Evolutionary conservation across 83 land plant species (phyloP).

Genomic region (Thuja plicata): DNA sequence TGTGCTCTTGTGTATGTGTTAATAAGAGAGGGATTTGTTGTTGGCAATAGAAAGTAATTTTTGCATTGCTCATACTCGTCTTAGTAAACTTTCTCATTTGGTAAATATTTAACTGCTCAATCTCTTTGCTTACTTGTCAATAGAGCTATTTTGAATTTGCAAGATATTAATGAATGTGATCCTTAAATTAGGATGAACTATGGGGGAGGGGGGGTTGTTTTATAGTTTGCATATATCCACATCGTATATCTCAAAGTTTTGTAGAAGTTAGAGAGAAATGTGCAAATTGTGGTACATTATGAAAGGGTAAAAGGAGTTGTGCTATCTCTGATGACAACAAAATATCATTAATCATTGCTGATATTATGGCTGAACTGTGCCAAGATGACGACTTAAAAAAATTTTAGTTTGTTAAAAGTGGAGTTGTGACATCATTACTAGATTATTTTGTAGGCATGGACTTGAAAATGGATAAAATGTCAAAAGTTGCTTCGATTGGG

Average conservation of each 20-base stretch:
- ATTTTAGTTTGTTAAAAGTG: slow-evolving; percentile 52
- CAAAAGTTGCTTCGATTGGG: background rate
- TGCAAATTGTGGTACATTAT: no score
- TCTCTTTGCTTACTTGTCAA: background rate
- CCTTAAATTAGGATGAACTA: no score
- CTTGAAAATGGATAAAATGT: slow-evolving; percentile 15
- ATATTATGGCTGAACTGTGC: slow-evolving; percentile 38
- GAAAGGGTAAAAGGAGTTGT: slow-evolving; percentile 33
- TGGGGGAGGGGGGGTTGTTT: no score
- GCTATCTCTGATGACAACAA: slow-evolving; percentile 22
- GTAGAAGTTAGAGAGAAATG: no score
- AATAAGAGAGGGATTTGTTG: background rate
- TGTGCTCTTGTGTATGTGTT: background rate
- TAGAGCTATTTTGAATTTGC: background rate
- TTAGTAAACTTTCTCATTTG: background rate
- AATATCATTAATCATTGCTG: slow-evolving; percentile 19
- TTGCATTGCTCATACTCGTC: background rate
- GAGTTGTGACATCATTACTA: slow-evolving; percentile 38
- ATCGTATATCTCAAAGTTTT: no score
- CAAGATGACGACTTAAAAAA: slow-evolving; percentile 41
- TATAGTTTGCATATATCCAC: no score
- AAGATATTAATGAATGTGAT: no score
- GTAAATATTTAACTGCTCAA: background rate
- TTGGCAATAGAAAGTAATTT: background rate
- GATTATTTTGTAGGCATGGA: slow-evolving; percentile 34